Conservation (phyloP, 2,329 filamentous ascomycete species). For the Colletotrichum zoysiae region DNA sequence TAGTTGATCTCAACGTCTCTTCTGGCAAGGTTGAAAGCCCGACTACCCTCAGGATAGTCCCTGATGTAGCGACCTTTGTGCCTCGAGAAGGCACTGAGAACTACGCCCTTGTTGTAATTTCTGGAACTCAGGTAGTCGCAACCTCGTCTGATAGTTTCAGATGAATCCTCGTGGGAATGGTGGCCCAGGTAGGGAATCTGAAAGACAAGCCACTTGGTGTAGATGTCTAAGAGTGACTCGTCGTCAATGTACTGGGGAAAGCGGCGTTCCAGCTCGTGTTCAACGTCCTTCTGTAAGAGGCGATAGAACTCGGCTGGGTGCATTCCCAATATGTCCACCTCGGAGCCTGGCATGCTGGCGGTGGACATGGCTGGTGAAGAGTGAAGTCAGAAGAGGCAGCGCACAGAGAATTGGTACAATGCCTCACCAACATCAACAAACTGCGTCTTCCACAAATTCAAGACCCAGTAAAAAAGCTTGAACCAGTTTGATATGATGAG, state of each 20-base stretch:
- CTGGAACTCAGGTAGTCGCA: constrained; percentile 39
- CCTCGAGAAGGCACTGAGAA: constrained; percentile 41
- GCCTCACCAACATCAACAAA: background rate
- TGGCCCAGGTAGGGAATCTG: constrained; percentile 18
- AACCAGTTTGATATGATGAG: background rate
- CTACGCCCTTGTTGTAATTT: constrained; percentile 35
- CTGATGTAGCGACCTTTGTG: constrained; percentile 30
- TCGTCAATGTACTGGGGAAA: constrained; percentile 16
- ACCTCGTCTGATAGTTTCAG: constrained; percentile 39
- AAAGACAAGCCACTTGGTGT: constrained; percentile 26
- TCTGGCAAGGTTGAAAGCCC: constrained; percentile 31
- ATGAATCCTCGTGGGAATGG: background rate
- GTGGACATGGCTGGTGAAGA: background rate
- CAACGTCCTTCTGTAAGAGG: constrained; percentile 13
- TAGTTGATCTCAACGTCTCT: constrained; percentile 39
- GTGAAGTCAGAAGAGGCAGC: background rate
- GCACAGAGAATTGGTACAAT: background rate
- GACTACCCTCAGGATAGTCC: background rate
- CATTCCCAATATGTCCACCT: constrained; percentile 4
- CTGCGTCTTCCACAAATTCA: background rate
- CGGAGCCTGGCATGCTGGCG: background rate
- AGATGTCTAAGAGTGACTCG: constrained; percentile 22
- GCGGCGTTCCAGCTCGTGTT: constrained; percentile 5
- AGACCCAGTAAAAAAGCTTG: background rate
- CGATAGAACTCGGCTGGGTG: background rate